phyloP scores from a whole-genome alignment of 441 rosid genomes.

The California macrophylla region DNA sequence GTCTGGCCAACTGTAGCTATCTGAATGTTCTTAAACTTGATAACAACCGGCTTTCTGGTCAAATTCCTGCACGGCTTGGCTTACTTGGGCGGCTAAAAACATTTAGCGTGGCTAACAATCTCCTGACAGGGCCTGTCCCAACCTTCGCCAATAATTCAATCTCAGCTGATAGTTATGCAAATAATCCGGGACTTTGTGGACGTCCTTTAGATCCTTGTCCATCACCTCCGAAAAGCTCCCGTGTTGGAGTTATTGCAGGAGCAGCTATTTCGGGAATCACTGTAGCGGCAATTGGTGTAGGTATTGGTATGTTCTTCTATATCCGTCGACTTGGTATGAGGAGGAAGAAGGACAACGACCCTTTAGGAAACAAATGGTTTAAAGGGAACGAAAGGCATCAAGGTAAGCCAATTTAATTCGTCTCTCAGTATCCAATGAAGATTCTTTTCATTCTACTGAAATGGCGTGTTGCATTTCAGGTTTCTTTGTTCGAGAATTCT shows the following conservation, averaged over 20 bases:
- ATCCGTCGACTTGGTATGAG: conserved; percentile 38
- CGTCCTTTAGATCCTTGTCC: conserved; percentile 34
- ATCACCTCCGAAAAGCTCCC: conserved; percentile 16
- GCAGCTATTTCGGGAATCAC: conserved; percentile 64
- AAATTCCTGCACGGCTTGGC: conserved; percentile 35
- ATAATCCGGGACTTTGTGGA: conserved; percentile 53
- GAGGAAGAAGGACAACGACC: conserved; percentile 74
- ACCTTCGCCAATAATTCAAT: neutral
- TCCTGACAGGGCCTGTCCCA: conserved; percentile 44
- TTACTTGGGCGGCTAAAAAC: conserved; percentile 34
- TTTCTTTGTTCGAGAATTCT: conserved; percentile 67
- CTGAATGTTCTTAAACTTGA: conserved; percentile 46
- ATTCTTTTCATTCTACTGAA: conserved; percentile 15
- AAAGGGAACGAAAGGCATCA: conserved; percentile 50
- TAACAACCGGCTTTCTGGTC: conserved; percentile 43
- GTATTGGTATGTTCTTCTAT: conserved; percentile 42
- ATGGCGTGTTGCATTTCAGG: conserved; percentile 33
- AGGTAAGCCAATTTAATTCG: conserved; percentile 36
- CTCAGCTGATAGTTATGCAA: conserved; percentile 19
- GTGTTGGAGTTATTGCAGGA: conserved; percentile 39
- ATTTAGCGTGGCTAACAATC: conserved; percentile 47
- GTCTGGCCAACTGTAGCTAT: conserved; percentile 29
- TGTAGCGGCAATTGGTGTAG: conserved; percentile 50
- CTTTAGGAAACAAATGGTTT: conserved; percentile 81
- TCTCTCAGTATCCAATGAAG: neutral